Conservation (phyloP, 2,329 filamentous ascomycete genomes). For the Beauveria asiatica region DNA sequence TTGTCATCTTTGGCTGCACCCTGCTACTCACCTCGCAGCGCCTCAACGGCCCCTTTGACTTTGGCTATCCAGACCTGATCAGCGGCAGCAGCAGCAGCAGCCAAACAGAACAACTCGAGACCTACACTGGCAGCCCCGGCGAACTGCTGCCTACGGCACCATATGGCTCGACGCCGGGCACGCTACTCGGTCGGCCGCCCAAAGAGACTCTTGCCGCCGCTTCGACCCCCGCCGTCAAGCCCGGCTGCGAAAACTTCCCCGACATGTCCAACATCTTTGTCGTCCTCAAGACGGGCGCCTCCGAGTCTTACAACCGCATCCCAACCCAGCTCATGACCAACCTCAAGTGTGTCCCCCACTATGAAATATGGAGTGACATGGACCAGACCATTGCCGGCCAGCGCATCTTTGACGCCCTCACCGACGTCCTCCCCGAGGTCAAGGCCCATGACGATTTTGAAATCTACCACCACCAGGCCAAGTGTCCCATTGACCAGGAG, state of each 20-base stretch:
- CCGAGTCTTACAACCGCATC: slow-evolving; percentile 42
- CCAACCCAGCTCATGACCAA: slow-evolving; percentile 47
- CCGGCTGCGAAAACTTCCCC: slow-evolving; percentile 31
- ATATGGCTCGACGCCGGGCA: not conserved
- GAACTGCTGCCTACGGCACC: slow-evolving; percentile 4
- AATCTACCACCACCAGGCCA: slow-evolving; percentile 35
- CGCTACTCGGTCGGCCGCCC: too few relatives aligned
- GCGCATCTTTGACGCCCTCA: slow-evolving; percentile 38
- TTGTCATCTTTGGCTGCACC: slow-evolving; percentile 21
- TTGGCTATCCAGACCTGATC: slow-evolving; percentile 9
- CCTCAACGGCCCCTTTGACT: slow-evolving; percentile 22
- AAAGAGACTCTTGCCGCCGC: not conserved
- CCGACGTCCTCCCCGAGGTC: slow-evolving; percentile 33
- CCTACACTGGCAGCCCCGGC: not conserved
- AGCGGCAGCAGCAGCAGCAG: not conserved
- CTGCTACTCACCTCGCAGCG: slow-evolving; percentile 26
- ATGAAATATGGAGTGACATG: slow-evolving; percentile 51
- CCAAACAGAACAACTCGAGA: not conserved
- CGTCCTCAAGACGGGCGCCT: slow-evolving; percentile 50
- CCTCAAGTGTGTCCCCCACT: slow-evolving; percentile 40
- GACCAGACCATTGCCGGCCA: slow-evolving; percentile 37
- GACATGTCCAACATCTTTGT: slow-evolving; percentile 39
- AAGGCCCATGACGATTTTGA: slow-evolving; percentile 44
- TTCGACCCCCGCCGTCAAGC: slow-evolving; percentile 13
- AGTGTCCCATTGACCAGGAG: slow-evolving; percentile 36